Percentiles rank a stretch among this genome's conserved stretches.
phyloP scores from a whole-genome alignment of 2,329 filamentous ascomycete genomes.

The Pseudogymnoascus sp. region DNA sequence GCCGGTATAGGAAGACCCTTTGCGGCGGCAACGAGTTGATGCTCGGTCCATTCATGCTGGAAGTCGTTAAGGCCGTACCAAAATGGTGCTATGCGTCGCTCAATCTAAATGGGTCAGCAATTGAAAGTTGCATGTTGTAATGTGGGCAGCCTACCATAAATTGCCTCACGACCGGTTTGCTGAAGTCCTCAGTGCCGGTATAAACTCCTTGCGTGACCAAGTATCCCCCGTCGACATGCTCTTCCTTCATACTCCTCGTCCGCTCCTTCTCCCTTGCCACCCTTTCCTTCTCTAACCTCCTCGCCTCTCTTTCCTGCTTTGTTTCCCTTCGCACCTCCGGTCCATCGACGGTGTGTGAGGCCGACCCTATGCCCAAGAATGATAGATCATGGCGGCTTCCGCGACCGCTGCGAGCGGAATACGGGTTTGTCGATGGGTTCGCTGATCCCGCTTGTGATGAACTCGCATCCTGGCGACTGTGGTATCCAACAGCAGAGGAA shows the following conservation, averaged over 20 bases:
- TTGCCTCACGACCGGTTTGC: slow-evolving; percentile 79
- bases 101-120: slow-evolving; percentile 58
- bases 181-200: slow-evolving; percentile 87
- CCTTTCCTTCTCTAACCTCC: slow-evolving; percentile 77
- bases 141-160: slow-evolving; percentile 61
- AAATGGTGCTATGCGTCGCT: slow-evolving; percentile 86
- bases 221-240: slow-evolving; percentile 90
- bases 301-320: slow-evolving; percentile 82
- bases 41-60: slow-evolving; percentile 82
- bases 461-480: slow-evolving; percentile 14
- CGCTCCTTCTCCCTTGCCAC: slow-evolving; percentile 71
- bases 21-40: slow-evolving; percentile 88
- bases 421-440: slow-evolving; percentile 18
- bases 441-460: slow-evolving; percentile 22
- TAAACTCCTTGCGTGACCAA: slow-evolving; percentile 93
- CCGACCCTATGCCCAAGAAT: slow-evolving; percentile 28
- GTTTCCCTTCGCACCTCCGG: slow-evolving; percentile 66
- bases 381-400: slow-evolving; percentile 30
- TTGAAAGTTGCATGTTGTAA: not conserved
- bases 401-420: slow-evolving; percentile 25
- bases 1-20: slow-evolving; percentile 77
- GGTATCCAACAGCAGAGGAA: not conserved
- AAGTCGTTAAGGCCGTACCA: slow-evolving; percentile 92
- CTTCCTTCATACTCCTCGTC: slow-evolving; percentile 82
- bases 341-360: slow-evolving; percentile 22